Conservation (phyloP, 1,284 basidiomycete species). For the Takashimella koratensis region DNA sequence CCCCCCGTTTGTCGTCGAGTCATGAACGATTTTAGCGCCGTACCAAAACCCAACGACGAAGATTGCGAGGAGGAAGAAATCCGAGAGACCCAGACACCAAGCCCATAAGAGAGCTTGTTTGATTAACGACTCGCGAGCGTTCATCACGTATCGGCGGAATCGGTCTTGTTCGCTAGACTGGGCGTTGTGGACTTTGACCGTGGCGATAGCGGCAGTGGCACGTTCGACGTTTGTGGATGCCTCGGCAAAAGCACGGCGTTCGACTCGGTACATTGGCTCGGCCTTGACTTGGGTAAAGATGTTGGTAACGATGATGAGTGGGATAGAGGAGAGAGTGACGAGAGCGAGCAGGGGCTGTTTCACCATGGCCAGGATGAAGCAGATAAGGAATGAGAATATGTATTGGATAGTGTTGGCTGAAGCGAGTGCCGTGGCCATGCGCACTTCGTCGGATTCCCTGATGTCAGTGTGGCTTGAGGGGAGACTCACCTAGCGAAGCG, state of each 20-base stretch:
- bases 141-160: constrained; percentile 53
- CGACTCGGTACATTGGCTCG: constrained; percentile 63
- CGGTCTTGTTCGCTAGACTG: constrained; percentile 59
- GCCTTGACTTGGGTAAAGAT: constrained; percentile 66
- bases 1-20: constrained; percentile 65
- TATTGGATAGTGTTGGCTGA: constrained; percentile 76
- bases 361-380: constrained; percentile 74
- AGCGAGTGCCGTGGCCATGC: constrained; percentile 73
- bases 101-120: constrained; percentile 71
- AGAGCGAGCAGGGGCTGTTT: constrained; percentile 81
- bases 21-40: constrained; percentile 77
- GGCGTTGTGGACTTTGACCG: constrained; percentile 95
- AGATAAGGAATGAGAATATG: constrained; percentile 71
- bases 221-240: constrained; percentile 78
- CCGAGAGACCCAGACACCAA: constrained; percentile 62
- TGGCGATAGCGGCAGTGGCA: constrained; percentile 72
- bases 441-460: constrained; percentile 92
- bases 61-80: constrained; percentile 81
- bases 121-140: constrained; percentile 53
- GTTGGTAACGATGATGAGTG: constrained; percentile 72
- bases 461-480: constrained; percentile 1
- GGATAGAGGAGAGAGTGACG: constrained; percentile 88
- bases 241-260: constrained; percentile 64
- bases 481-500: constrained; percentile 76
- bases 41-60: constrained; percentile 98